Percentiles rank a stretch among this genome's conserved stretches.
phyloP scores from a whole-genome alignment of 306 rosid species.

The Neltuma alba region DNA sequence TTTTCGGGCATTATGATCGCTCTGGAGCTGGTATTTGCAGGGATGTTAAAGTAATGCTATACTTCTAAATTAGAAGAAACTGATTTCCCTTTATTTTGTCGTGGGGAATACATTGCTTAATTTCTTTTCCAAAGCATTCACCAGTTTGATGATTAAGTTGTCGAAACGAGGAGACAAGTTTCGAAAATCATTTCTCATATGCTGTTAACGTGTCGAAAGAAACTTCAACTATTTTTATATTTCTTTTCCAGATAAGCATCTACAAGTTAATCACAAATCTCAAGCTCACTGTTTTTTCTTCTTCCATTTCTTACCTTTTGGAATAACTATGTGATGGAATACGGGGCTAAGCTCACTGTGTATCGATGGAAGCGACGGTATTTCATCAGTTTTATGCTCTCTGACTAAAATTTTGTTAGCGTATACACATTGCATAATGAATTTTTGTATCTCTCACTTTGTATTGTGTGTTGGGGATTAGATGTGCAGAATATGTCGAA shows the following conservation, averaged over 20 bases:
- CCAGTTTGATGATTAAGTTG: neutral
- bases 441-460: neutral
- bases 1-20: constrained; percentile 3
- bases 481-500: constrained; percentile 12
- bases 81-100: neutral
- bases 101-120: constrained; percentile 19
- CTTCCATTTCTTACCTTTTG: neutral
- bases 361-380: neutral
- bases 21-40: constrained; percentile 25
- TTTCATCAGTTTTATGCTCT: neutral
- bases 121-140: constrained; percentile 12
- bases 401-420: neutral
- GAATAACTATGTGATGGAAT: neutral
- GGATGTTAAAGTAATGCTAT: neutral
- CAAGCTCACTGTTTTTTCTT: neutral
- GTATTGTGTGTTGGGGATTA: neutral
- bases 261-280: constrained; percentile 19
- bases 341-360: neutral
- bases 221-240: neutral
- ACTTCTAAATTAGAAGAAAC: constrained; percentile 6
- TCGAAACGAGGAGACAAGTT: neutral
- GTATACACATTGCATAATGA: neutral
- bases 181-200: constrained; percentile 11
- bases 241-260: neutral
- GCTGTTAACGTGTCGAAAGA: neutral